Conservation (phyloP, 371 early-diverging fungal genomes). For the Mucor saturninus region DNA sequence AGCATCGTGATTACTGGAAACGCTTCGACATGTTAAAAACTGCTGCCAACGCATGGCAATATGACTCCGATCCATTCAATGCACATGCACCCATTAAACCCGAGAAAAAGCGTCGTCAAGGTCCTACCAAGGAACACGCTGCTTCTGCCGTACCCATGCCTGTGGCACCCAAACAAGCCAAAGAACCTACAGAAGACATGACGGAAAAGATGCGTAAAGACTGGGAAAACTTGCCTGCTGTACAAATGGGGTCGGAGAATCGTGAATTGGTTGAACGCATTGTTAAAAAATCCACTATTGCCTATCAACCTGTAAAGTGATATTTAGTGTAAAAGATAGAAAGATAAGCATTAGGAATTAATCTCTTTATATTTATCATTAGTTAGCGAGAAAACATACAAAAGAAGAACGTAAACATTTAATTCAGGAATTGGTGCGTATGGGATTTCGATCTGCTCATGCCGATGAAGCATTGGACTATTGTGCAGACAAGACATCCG, state of each 20-base stretch:
- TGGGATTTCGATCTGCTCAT: conserved; percentile 79
- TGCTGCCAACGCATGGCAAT: conserved; percentile 60
- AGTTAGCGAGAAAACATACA: conserved; percentile 34
- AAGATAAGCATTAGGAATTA: conserved; percentile 24
- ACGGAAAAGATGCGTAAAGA: conserved; percentile 53
- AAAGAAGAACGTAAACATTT: conserved; percentile 47
- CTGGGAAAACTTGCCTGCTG: conserved; percentile 76
- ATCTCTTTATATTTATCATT: not conserved
- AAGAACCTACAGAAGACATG: conserved; percentile 28
- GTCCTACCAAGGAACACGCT: conserved; percentile 41
- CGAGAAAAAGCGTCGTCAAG: conserved; percentile 17
- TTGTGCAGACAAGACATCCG: conserved; percentile 53
- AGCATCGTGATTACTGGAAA: conserved; percentile 76
- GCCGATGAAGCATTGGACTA: conserved; percentile 75
- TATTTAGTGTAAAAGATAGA: conserved; percentile 18
- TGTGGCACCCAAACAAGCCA: conserved; percentile 5
- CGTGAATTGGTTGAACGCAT: conserved; percentile 69
- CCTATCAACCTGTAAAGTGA: conserved; percentile 32
- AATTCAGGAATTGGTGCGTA: conserved; percentile 50
- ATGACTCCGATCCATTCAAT: conserved; percentile 80
- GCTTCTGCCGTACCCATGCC: conserved; percentile 50
- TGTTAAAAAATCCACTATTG: conserved; percentile 46
- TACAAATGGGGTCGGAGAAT: conserved; percentile 70
- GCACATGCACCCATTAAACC: conserved; percentile 43
- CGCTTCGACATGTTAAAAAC: conserved; percentile 61